Evolutionary conservation across 495 filamentous ascomycete species (phyloP).

Genomic region (Neurospora discreta): DNA sequence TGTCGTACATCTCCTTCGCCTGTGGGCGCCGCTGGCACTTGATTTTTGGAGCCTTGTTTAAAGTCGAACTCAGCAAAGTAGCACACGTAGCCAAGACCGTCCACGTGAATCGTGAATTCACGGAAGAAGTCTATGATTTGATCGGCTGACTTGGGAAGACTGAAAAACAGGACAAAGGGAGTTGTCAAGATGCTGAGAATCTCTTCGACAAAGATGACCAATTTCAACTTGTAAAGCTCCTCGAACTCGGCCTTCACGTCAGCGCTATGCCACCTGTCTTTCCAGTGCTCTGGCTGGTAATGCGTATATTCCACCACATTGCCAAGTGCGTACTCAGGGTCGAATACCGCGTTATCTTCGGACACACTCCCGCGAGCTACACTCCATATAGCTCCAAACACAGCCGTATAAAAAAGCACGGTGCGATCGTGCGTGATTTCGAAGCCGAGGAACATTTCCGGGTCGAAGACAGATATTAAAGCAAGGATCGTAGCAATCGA

Average conservation of each 20-base stretch:
- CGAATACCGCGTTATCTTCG: conserved; percentile 81
- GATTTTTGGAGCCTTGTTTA: conserved; percentile 62
- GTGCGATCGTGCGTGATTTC: conserved; percentile 80
- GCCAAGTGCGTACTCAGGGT: conserved; percentile 77
- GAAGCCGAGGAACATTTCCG: conserved; percentile 83
- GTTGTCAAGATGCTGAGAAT: conserved; percentile 85
- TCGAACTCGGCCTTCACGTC: conserved; percentile 79
- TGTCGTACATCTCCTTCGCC: conserved; percentile 55
- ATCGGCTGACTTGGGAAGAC: conserved; percentile 80
- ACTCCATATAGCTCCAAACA: conserved; percentile 67
- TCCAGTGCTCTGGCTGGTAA: conserved; percentile 81
- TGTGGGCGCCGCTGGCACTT: conserved; percentile 15
- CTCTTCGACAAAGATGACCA: conserved; percentile 86
- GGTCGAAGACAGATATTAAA: conserved; percentile 69
- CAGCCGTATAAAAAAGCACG: conserved; percentile 66
- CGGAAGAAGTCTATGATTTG: conserved; percentile 95
- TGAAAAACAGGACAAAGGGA: conserved; percentile 79
- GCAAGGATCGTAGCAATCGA: conserved; percentile 76
- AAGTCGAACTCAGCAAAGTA: conserved; percentile 98
- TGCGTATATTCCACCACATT: conserved; percentile 88
- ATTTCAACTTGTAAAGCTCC: conserved; percentile 73
- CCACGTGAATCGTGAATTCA: conserved; percentile 93
- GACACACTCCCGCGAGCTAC: conserved; percentile 67
- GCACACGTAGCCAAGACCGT: conserved; percentile 90
- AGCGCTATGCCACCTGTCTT: conserved; percentile 76